Evolutionary conservation across 768 basidiomycete genomes (phyloP), one percentile per base, ranked within the genome.

Genomic region (Amanita molliuscula): DNA sequence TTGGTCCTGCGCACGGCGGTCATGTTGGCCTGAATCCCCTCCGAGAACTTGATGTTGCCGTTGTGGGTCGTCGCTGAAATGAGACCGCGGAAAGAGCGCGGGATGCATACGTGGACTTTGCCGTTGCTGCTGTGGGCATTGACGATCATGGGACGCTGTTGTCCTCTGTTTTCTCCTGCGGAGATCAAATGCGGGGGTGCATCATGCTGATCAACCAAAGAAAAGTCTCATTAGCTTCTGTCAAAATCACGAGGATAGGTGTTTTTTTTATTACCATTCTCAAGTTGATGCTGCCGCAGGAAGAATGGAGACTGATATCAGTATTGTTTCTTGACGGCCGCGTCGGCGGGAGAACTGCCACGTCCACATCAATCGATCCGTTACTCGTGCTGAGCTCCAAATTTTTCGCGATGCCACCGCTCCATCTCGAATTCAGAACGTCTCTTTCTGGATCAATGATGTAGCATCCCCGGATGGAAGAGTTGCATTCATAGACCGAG

Each of bases 341-440:
- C 15, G 47, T 13, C 23, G 18, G 16, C 26, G 37, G 47, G 21
- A 31, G n/a, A 38, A 48, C n/a, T 4, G 47, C 47, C 31, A 48
- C 23, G 36, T 48, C 47, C 2, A 48, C 47, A 26, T 48, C 47
- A 15, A 48, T 48, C 25, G 28, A 16, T 9, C 47, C 47, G 25
- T 48, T 48, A 8, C 33, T 41, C 1, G 47, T 48, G 2, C 4
- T 26, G 16, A 48, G 23, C 6, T 48, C 47, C 8, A 41, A 15
- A 8, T 36, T 47, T 25, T 23, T 21, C 10, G 23, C 23, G 23
- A 23, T 23, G 23, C 29, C 10, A 2, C 31, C 10, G 4, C 31
- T 13, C 13, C 31, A 10, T 31, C 31, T 31, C 18, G 7, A 10
- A 5, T 0, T 7, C 2, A 36, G 11, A 9, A 8, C 5, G 18